Conservation (phyloP, 192 early-diverging fungal species). For the Irineochytrium annulatum region DNA sequence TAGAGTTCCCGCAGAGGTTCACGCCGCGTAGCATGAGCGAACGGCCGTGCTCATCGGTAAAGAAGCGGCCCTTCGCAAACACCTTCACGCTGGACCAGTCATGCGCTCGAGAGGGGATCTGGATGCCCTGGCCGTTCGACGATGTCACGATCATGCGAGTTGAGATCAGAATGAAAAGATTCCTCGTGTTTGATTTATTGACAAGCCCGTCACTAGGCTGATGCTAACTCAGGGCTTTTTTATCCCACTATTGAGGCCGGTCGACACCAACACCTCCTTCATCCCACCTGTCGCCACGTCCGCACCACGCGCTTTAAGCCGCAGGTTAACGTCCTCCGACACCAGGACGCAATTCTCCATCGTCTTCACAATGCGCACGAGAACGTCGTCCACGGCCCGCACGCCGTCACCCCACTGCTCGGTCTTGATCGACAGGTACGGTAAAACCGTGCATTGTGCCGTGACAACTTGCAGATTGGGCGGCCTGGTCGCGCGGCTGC, state of each 20-base stretch:
- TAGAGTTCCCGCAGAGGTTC: slow-evolving; percentile 73
- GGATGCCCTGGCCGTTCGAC: not conserved
- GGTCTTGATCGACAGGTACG: slow-evolving; percentile 32
- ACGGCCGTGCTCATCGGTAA: slow-evolving; percentile 36
- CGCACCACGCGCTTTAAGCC: slow-evolving; percentile 35
- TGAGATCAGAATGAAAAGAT: not conserved
- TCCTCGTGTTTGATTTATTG: not conserved
- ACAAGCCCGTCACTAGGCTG: not conserved
- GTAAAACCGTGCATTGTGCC: slow-evolving; percentile 29
- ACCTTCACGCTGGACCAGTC: slow-evolving; percentile 2
- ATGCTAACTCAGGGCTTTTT: not conserved
- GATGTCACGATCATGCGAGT: not conserved
- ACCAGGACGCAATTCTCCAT: slow-evolving; percentile 24
- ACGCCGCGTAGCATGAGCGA: slow-evolving; percentile 57
- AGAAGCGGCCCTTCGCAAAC: slow-evolving; percentile 9
- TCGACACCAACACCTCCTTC: slow-evolving; percentile 7
- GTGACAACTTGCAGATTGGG: slow-evolving; percentile 33
- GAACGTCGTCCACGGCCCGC: slow-evolving; percentile 34
- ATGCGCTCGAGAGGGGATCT: too few species aligned
- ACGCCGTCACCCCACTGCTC: slow-evolving; percentile 28
- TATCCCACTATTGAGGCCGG: not conserved
- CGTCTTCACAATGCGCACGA: slow-evolving; percentile 24
- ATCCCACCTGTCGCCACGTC: slow-evolving; percentile 22
- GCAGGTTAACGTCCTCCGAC: slow-evolving; percentile 43
- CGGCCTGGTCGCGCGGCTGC: slow-evolving; percentile 9